Percentiles rank a stretch among this genome's conserved stretches.
phyloP scores from a whole-genome alignment of 192 early-diverging fungal species.

The Gigaspora rosea region DNA sequence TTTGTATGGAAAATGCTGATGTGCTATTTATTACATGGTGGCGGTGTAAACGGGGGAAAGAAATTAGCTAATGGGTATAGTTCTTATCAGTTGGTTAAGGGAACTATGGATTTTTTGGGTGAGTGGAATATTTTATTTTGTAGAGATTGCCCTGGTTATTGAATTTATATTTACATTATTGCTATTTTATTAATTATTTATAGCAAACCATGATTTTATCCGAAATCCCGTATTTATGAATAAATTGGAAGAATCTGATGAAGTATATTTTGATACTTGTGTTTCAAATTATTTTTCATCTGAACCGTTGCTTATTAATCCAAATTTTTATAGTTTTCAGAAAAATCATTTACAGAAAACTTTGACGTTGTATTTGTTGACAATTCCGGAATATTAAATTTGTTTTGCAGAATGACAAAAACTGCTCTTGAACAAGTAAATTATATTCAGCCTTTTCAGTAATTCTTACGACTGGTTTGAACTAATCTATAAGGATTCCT shows the following conservation, averaged over 20 bases:
- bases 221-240: constrained; percentile 72
- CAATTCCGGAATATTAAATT: constrained; percentile 79
- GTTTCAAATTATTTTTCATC: background rate
- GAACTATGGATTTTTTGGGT: constrained; percentile 82
- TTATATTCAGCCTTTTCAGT: constrained; percentile 22
- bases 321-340: constrained; percentile 56
- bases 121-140: constrained; percentile 1
- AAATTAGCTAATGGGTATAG: constrained; percentile 70
- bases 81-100: constrained; percentile 84
- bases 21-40: constrained; percentile 76
- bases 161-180: background rate
- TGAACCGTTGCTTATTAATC: background rate
- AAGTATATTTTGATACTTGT: constrained; percentile 41
- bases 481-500: too few relatives aligned
- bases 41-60: constrained; percentile 56
- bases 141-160: background rate
- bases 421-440: constrained; percentile 66
- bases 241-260: constrained; percentile 50
- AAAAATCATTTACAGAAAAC: constrained; percentile 56
- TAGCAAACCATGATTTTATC: constrained; percentile 68
- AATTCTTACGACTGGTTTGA: too few relatives aligned
- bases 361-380: constrained; percentile 88
- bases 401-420: constrained; percentile 69
- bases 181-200: background rate
- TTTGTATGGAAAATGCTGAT: constrained; percentile 89